A percentile compares a stretch with the other conserved stretches of the same genome.
Conservation (phyloP, 2,329 filamentous ascomycete genomes). For the Tolypocladium album region DNA sequence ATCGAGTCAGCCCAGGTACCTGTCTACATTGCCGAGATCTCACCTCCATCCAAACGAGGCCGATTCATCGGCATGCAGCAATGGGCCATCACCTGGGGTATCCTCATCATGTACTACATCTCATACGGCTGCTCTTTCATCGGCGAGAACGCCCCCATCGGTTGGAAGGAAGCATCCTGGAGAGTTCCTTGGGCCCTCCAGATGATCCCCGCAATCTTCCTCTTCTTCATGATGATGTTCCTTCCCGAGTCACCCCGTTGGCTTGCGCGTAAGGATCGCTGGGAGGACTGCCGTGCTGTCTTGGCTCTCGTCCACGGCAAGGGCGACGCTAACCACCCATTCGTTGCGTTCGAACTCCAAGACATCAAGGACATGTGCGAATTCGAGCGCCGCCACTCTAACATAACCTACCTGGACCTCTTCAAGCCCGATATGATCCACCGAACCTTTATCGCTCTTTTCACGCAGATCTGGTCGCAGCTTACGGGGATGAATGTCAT, state of each 20-base stretch:
- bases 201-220: constrained; percentile 49
- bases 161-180: constrained; percentile 43
- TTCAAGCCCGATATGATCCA: constrained; percentile 56
- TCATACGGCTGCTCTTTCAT: constrained; percentile 55
- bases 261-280: constrained; percentile 51
- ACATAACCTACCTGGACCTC: constrained; percentile 62
- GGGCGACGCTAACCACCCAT: constrained; percentile 52
- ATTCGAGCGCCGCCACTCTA: constrained; percentile 58
- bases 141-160: constrained; percentile 15
- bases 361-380: constrained; percentile 67
- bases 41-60: constrained; percentile 41
- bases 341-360: constrained; percentile 56
- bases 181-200: constrained; percentile 55
- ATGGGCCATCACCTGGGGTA: constrained; percentile 59
- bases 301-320: constrained; percentile 51
- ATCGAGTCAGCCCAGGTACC: constrained; percentile 58
- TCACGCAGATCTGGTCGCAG: constrained; percentile 46
- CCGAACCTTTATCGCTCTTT: constrained; percentile 39
- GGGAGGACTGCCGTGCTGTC: constrained; percentile 44
- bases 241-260: constrained; percentile 53
- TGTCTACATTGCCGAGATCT: constrained; percentile 61
- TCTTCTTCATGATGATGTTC: constrained; percentile 48
- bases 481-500: constrained; percentile 46
- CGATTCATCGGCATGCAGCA: constrained; percentile 63
- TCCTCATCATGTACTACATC: constrained; percentile 61